A percentile compares a stretch with the other conserved stretches of the same genome.
Conservation (phyloP, 495 filamentous ascomycete genomes). For the Friedmanniomyces endolithicus region DNA sequence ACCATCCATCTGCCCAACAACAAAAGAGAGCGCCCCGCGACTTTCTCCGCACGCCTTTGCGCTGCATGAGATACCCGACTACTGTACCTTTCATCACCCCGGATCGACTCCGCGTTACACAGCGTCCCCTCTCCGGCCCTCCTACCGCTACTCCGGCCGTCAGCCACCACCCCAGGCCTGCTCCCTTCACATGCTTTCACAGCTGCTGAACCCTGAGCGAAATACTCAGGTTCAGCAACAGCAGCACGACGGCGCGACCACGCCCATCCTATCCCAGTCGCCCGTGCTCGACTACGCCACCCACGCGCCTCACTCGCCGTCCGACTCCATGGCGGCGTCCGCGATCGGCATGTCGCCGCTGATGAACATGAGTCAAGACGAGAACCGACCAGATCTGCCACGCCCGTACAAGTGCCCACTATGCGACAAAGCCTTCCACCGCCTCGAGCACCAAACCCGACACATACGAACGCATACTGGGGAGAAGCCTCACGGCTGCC, state of each 20-base stretch:
- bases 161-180: not conserved
- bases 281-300: not conserved
- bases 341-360: conserved; percentile 46
- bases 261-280: not conserved
- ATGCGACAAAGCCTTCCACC: conserved; percentile 98
- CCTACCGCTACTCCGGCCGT: not conserved
- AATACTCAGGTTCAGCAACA: conserved; percentile 4
- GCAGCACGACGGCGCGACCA: not conserved
- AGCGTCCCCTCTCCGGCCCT: not conserved
- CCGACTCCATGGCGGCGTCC: conserved; percentile 13
- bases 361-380: conserved; percentile 52
- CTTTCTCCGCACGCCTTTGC: not conserved
- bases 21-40: not conserved
- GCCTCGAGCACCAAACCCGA: conserved; percentile 92
- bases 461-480: conserved; percentile 97
- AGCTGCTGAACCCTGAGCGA: conserved; percentile 16
- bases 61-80: not conserved
- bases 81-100: not conserved
- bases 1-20: not conserved
- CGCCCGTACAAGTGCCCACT: conserved; percentile 96
- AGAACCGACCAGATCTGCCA: conserved; percentile 62
- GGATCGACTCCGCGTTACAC: conserved; percentile 1
- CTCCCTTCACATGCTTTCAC: conserved; percentile 20
- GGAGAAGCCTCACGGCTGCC: conserved; percentile 94
- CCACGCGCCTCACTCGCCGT: not conserved